A percentile compares a stretch with the other conserved stretches of the same genome.
These are phyloP conservation scores for Diaporthe citriasiana DNA, from an alignment of 2,329 filamentous ascomycete species.

Conservation along the genomic window DNA sequence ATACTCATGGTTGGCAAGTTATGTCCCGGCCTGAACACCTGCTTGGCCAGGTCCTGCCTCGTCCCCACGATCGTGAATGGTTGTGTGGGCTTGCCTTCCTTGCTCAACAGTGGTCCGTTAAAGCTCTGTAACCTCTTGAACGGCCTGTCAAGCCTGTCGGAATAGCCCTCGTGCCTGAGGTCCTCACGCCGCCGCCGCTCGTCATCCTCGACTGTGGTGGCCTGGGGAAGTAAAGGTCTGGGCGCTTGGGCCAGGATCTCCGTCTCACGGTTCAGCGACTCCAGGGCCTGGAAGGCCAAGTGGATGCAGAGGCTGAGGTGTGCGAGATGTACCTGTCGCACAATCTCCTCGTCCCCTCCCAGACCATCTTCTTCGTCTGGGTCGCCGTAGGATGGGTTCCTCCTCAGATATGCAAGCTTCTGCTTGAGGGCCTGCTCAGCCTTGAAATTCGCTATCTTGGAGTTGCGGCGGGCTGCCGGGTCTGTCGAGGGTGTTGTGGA, in stretches of 20 bases:
- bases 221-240: slow-evolving; percentile 58
- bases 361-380: slow-evolving; percentile 67
- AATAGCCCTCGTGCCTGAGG: slow-evolving; percentile 62
- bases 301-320: slow-evolving; percentile 81
- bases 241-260: slow-evolving; percentile 85
- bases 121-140: slow-evolving; percentile 64
- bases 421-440: slow-evolving; percentile 88
- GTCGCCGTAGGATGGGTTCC: slow-evolving; percentile 68
- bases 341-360: slow-evolving; percentile 86
- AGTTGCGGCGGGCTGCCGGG: slow-evolving; percentile 79
- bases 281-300: slow-evolving; percentile 87
- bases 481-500: slow-evolving; percentile 74
- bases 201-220: slow-evolving; percentile 63
- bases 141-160: slow-evolving; percentile 80
- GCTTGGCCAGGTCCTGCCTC: slow-evolving; percentile 80
- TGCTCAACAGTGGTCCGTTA: slow-evolving; percentile 76
- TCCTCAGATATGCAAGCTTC: slow-evolving; percentile 75
- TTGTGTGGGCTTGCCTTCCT: slow-evolving; percentile 85
- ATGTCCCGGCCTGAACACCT: slow-evolving; percentile 91
- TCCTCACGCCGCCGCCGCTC: slow-evolving; percentile 54
- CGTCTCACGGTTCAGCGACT: slow-evolving; percentile 86
- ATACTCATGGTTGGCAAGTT: slow-evolving; percentile 98
- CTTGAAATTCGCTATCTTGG: slow-evolving; percentile 88
- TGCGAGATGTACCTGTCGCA: slow-evolving; percentile 83
- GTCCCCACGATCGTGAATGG: slow-evolving; percentile 89